A percentile compares a stretch with the other conserved stretches of the same genome.
Conservation (phyloP, 192 early-diverging fungal species). For the Spizellomyces sp. region DNA sequence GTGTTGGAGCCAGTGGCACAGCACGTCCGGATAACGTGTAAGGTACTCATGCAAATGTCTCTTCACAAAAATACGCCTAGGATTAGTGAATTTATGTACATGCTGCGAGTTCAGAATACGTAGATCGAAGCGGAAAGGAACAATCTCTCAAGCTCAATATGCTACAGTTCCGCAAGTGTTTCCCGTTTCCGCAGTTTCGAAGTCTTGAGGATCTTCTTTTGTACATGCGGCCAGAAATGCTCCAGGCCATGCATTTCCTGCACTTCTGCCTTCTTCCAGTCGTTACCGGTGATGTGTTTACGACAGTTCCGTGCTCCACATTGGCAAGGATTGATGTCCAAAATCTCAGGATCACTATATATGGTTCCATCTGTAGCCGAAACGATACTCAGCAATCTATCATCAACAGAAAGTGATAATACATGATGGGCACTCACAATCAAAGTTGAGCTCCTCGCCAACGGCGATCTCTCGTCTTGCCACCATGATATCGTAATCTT, state of each 20-base stretch:
- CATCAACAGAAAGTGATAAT: too few species aligned
- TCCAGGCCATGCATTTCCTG: not conserved
- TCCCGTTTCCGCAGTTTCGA: too few species aligned
- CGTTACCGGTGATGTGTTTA: constrained; percentile 20
- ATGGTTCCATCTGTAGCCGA: constrained; percentile 3
- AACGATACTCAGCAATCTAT: too few species aligned
- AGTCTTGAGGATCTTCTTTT: not conserved
- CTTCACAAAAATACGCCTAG: too few species aligned
- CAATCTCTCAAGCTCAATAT: too few species aligned
- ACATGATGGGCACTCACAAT: not conserved
- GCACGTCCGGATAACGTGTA: too few species aligned
- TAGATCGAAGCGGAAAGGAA: too few species aligned
- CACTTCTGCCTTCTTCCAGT: constrained; percentile 1
- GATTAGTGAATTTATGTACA: too few species aligned
- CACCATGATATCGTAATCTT: not conserved
- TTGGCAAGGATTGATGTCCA: not conserved
- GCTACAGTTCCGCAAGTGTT: too few species aligned
- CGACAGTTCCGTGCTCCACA: constrained; percentile 1
- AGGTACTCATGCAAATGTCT: too few species aligned
- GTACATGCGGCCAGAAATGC: constrained; percentile 4
- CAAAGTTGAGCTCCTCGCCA: constrained; percentile 2
- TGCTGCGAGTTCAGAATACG: too few species aligned
- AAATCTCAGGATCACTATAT: not conserved
- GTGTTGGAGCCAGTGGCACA: too few species aligned
- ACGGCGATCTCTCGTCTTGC: not conserved